Percentiles rank a stretch among this genome's conserved stretches.
phyloP scores from a whole-genome alignment of 495 filamentous ascomycete species.

The Neurospora sp. region DNA sequence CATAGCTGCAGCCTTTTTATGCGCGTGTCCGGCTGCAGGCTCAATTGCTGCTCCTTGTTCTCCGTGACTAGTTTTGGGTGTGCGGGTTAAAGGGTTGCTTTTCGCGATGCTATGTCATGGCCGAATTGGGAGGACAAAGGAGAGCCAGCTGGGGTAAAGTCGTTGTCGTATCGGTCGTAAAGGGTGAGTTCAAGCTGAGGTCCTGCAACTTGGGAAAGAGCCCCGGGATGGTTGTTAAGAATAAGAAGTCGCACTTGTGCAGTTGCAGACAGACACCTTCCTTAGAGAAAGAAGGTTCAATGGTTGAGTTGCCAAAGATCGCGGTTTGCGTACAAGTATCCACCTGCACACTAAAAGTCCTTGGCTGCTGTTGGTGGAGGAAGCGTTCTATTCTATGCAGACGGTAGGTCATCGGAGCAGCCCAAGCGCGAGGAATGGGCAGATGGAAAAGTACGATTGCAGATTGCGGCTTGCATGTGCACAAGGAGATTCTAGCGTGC shows the following conservation, averaged over 20 bases:
- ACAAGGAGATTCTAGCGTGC: not conserved
- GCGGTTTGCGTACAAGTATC: not conserved
- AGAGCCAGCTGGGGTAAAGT: not conserved
- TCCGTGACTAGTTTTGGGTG: not conserved
- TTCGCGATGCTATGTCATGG: constrained; percentile 17
- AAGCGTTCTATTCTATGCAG: not conserved
- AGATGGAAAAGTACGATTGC: not conserved
- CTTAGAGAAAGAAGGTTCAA: not conserved
- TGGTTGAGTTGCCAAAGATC: not conserved
- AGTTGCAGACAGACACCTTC: not conserved
- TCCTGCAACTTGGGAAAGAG: not conserved
- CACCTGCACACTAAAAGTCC: not conserved
- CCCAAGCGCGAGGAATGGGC: not conserved
- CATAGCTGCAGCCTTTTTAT: constrained; percentile 11
- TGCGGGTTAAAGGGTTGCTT: not conserved
- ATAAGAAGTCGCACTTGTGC: not conserved
- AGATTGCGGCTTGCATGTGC: not conserved
- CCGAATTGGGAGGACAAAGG: not conserved
- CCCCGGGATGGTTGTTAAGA: not conserved
- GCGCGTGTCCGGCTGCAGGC: not conserved
- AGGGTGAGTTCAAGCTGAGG: not conserved
- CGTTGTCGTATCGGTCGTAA: not conserved
- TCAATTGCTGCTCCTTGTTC: not conserved
- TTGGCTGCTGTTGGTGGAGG: not conserved
- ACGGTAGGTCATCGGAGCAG: not conserved